Evolutionary conservation across 2,329 filamentous ascomycete genomes (phyloP), one percentile per base, ranked within the genome.

Genomic region (Elsinoe batatas): DNA sequence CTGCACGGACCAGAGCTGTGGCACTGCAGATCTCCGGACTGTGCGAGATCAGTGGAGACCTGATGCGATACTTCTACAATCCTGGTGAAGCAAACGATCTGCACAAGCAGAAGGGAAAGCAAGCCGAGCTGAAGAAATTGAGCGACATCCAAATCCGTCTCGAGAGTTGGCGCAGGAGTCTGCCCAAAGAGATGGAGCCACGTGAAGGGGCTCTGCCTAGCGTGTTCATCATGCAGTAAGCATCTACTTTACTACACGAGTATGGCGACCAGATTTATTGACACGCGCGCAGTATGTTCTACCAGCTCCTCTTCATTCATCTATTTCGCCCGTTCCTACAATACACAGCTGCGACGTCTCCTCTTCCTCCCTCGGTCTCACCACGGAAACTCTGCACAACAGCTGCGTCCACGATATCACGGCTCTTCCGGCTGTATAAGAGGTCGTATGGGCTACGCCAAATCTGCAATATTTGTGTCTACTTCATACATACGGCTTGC

Each of bases 391-490:
- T 95, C 54, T 96, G 91, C 71, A 93, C 90, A 0, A 87, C 91
- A 65, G 91, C 93, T 54, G 91, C 93, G 0, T 83, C 85, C 1
- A 84, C 85, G 60, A 93, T 97, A 56, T 96, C 91, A 0, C 97
- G 96, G 66, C 75, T 96, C n/a, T 85, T 96, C 73, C 84, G 93
- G 0, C 74, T 96, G 1, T 98, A 97, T 72, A 96, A 95, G 69
- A 88, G 91, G 62, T 85, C 85, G 1, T 94, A 95, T 69, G 89
- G 91, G 8, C 73, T 97, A 11, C 83, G 89, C 3, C 91, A 97
- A 67, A 95, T 98, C 33, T 95, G 88, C 72, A 97, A 97, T 65
- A 89, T 97, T 63, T 91, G 87, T 2, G 90, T 97, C 0, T 98
- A 98, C 69, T 96, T 97, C 71, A 79, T 87, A 0, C 91, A 97